Percentiles rank a stretch among this genome's conserved stretches.
Evolutionary conservation across 306 rosid genomes (phyloP).

Genomic region (Inga oerstediana): DNA sequence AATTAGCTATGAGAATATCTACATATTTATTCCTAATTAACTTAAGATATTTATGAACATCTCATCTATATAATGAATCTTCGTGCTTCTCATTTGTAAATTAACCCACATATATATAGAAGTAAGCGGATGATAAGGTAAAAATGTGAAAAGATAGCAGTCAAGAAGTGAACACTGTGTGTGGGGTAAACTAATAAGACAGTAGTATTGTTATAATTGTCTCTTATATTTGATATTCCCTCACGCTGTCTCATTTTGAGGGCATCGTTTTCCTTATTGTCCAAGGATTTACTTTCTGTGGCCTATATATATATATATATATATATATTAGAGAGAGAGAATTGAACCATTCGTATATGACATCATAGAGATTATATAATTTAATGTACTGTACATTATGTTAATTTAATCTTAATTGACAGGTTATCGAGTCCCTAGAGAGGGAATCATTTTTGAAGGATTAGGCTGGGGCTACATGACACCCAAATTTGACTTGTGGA

Average conservation of each 20-base stretch:
- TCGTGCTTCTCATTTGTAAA: neutral
- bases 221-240: constrained; percentile 45
- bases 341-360: constrained; percentile 32
- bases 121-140: neutral
- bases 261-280: constrained; percentile 34
- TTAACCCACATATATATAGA: too few relatives aligned
- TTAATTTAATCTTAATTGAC: constrained; percentile 8
- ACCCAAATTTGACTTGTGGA: constrained; percentile 49
- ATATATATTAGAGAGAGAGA: constrained; percentile 5
- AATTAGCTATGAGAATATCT: too few relatives aligned
- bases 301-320: constrained; percentile 14
- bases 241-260: constrained; percentile 41
- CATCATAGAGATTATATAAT: constrained; percentile 23
- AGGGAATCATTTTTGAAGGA: constrained; percentile 55
- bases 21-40: neutral
- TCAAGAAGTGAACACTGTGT: neutral
- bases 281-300: constrained; percentile 48
- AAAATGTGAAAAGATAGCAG: constrained; percentile 19
- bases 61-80: neutral
- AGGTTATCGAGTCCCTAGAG: constrained; percentile 44
- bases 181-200: constrained; percentile 35
- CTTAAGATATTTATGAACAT: neutral
- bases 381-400: neutral
- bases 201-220: neutral
- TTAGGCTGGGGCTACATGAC: constrained; percentile 52